A percentile compares a stretch with the other conserved stretches of the same genome.
Evolutionary conservation across 2,329 filamentous ascomycete species (phyloP).

Genomic region (Albophoma yamanashiensis): DNA sequence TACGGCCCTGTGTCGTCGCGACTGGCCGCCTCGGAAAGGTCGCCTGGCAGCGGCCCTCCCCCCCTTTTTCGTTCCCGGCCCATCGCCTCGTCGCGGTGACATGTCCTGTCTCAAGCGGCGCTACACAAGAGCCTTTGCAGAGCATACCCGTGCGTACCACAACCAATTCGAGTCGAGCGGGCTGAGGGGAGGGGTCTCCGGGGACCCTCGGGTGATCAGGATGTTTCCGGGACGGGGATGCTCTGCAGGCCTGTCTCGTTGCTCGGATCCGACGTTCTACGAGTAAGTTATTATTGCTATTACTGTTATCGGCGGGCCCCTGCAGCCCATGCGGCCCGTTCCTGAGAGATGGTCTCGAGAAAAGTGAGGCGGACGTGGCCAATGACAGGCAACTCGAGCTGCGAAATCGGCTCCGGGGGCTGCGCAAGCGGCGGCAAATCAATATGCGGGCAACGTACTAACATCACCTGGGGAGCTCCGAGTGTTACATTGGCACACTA

Average conservation of each 20-base stretch:
- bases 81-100: background rate
- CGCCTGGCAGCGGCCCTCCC: background rate
- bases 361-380: background rate
- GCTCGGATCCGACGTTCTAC: background rate
- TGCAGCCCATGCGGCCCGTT: background rate
- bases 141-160: no score
- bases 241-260: background rate
- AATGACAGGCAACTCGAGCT: background rate
- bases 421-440: background rate
- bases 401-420: background rate
- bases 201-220: no score
- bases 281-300: no score
- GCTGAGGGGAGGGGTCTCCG: no score
- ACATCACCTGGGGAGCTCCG: background rate
- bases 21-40: background rate
- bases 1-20: background rate
- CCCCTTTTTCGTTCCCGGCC: background rate
- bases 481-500: background rate
- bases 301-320: background rate
- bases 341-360: background rate
- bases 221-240: background rate
- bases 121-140: background rate
- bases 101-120: background rate
- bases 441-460: background rate
- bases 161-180: no score